phyloP scores from a whole-genome alignment of 2,329 filamentous ascomycete species.

The Aspergillus pseudoviridinutans region DNA sequence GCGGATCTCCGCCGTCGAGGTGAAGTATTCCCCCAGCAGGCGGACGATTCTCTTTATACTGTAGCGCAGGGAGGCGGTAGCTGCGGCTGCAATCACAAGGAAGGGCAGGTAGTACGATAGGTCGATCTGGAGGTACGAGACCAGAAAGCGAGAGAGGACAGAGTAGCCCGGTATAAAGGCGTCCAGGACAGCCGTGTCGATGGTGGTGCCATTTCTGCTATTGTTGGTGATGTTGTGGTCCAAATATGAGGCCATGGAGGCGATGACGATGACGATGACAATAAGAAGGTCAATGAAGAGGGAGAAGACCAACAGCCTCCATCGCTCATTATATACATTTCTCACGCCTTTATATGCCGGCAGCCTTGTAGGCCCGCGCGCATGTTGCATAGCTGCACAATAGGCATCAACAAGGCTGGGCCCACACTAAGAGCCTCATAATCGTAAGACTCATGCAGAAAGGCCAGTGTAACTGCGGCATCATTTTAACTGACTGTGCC shows the following conservation, averaged over 20 bases:
- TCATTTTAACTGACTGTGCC: background rate
- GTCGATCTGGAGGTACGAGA: constrained; percentile 58
- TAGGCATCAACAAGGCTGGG: background rate
- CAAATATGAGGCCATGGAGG: background rate
- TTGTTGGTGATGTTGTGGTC: constrained; percentile 12
- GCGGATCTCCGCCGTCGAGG: constrained; percentile 63
- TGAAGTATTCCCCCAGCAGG: constrained; percentile 52
- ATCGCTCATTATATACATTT: background rate
- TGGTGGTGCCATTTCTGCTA: constrained; percentile 13
- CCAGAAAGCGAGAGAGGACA: constrained; percentile 50
- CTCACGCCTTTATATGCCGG: background rate
- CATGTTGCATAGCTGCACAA: background rate
- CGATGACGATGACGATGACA: background rate
- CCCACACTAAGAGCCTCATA: background rate
- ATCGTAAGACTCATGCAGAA: background rate
- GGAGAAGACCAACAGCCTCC: background rate
- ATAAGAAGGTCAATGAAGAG: background rate
- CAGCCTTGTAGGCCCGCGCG: background rate
- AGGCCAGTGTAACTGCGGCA: background rate
- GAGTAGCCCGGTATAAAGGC: constrained; percentile 65
- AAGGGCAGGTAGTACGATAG: constrained; percentile 60
- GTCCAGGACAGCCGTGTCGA: constrained; percentile 46
- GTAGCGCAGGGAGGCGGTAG: constrained; percentile 54
- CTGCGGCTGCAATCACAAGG: constrained; percentile 48
- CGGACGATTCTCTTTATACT: constrained; percentile 46